Conservation (phyloP, 176 grass and related monocot genomes). For the Chloris gayana region DNA sequence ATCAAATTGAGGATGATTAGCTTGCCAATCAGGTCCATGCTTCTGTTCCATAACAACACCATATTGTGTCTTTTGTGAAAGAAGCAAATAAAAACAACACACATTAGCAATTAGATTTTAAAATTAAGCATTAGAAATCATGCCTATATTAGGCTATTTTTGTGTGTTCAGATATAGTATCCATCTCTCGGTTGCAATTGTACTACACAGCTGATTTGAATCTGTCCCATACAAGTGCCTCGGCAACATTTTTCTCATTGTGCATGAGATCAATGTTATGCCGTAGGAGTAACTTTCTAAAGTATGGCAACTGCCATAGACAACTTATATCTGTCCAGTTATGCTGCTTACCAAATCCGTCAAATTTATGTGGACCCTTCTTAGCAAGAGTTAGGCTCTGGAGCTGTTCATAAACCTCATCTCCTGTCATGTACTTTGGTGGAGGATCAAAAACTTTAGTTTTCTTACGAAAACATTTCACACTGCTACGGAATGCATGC, state of each 20-base stretch:
- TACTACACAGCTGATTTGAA: too few species aligned
- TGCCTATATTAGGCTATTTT: too few species aligned
- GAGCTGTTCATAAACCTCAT: neutral
- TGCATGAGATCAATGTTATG: neutral
- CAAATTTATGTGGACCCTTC: too few species aligned
- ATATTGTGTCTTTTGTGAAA: neutral
- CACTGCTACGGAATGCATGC: neutral
- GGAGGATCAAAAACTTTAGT: neutral
- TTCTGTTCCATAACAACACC: neutral
- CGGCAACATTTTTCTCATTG: neutral
- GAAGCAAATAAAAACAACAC: neutral
- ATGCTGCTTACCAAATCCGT: neutral
- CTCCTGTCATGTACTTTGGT: neutral
- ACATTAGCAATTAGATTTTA: too few species aligned
- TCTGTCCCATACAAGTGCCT: neutral
- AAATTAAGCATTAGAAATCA: too few species aligned
- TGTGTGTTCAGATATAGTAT: neutral
- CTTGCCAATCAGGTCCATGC: neutral
- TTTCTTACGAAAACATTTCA: neutral
- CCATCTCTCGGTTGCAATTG: too few species aligned
- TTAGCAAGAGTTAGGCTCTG: too few species aligned
- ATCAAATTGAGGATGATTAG: neutral
- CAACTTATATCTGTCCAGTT: neutral
- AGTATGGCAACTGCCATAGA: neutral
- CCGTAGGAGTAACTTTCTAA: neutral